phyloP scores from a whole-genome alignment of 768 basidiomycete species.

The Asterophora parasitica region DNA sequence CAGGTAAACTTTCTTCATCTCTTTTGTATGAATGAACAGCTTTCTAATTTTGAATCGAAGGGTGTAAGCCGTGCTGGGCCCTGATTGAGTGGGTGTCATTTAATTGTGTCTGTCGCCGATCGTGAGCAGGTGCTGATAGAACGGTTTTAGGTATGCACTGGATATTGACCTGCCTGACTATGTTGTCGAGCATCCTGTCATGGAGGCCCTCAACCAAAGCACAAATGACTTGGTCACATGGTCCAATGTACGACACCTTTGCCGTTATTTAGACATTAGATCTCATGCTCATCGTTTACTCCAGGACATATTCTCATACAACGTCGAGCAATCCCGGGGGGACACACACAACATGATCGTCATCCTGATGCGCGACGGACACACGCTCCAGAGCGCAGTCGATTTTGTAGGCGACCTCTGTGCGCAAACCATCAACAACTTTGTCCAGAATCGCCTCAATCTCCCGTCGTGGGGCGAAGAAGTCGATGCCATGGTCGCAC shows the following conservation, averaged over 20 bases:
- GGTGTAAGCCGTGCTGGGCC: conserved; percentile 72
- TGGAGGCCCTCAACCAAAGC: conserved; percentile 57
- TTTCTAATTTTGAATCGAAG: conserved; percentile 16
- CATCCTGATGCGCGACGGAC: conserved; percentile 62
- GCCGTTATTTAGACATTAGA: background rate
- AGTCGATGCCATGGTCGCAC: conserved; percentile 51
- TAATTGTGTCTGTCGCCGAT: background rate
- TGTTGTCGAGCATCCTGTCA: conserved; percentile 61
- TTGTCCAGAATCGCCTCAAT: conserved; percentile 38
- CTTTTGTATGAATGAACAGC: background rate
- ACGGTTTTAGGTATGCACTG: conserved; percentile 20
- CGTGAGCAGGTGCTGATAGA: background rate
- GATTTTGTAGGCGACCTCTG: conserved; percentile 63
- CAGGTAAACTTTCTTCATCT: conserved; percentile 35
- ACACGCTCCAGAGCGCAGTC: conserved; percentile 56
- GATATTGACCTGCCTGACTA: conserved; percentile 67
- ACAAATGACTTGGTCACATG: conserved; percentile 80
- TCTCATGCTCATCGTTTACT: conserved; percentile 1
- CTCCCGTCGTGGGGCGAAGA: conserved; percentile 62
- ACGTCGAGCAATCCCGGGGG: conserved; percentile 65
- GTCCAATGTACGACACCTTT: conserved; percentile 58
- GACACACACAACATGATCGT: conserved; percentile 71
- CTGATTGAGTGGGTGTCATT: conserved; percentile 54
- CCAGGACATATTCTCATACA: conserved; percentile 74
- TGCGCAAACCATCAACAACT: conserved; percentile 47